Conservation (phyloP, 208 protist genomes). For the Phytomonas sp. region DNA sequence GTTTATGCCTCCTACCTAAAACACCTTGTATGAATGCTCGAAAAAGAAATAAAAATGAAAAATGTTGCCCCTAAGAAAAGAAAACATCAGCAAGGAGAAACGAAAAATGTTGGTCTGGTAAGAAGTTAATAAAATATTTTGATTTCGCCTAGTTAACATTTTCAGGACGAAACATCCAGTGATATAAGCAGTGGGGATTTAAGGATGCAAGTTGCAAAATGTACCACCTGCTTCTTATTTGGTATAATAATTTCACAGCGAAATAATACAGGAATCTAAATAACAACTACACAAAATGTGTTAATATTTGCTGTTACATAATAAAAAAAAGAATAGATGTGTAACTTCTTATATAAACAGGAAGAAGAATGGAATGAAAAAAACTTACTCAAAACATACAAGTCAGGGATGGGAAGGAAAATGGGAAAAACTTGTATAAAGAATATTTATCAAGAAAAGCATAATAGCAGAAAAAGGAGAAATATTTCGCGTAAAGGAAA, state of each 20-base stretch:
- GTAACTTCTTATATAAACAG: neutral
- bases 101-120: neutral
- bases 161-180: neutral
- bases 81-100: slow-evolving; percentile 8
- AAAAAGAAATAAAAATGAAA: slow-evolving; percentile 9
- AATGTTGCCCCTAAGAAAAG: neutral
- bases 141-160: neutral
- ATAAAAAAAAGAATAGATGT: slow-evolving; percentile 4
- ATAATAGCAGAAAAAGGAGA: neutral
- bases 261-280: neutral
- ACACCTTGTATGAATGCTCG: slow-evolving; percentile 6
- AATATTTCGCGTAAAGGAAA: neutral
- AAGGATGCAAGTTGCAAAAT: neutral
- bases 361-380: slow-evolving; percentile 6
- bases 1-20: slow-evolving; percentile 3
- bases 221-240: neutral
- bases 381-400: neutral
- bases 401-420: neutral
- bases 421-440: neutral
- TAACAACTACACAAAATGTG: neutral
- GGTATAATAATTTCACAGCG: neutral
- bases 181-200: neutral
- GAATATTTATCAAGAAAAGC: neutral
- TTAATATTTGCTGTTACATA: slow-evolving; percentile 6
- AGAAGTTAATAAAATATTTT: neutral